phyloP scores from a whole-genome alignment of 768 basidiomycete genomes.

The Tylopilus sp. region DNA sequence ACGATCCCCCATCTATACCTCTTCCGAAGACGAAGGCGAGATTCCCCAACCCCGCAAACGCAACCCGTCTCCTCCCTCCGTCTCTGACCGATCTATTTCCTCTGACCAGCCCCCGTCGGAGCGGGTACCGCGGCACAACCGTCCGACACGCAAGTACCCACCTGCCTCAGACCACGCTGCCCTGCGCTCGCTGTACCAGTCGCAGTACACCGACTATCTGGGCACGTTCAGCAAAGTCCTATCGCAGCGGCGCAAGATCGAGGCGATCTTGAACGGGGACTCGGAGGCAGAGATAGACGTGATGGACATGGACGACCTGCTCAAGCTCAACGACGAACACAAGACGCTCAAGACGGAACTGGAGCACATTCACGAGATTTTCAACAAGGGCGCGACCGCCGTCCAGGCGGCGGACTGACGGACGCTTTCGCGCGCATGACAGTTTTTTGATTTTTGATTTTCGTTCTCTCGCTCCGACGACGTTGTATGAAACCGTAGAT shows the following conservation, averaged over 20 bases:
- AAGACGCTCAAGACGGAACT: conserved; percentile 51
- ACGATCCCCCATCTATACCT: conserved; percentile 61
- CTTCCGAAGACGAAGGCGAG: conserved; percentile 60
- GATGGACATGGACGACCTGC: conserved; percentile 51
- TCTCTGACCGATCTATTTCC: conserved; percentile 22
- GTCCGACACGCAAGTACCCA: conserved; percentile 32
- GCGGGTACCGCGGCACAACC: conserved; percentile 19
- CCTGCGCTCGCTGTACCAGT: conserved; percentile 52
- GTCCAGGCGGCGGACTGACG: neutral
- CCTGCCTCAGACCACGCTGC: conserved; percentile 47
- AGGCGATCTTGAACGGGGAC: conserved; percentile 50
- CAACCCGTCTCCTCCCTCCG: conserved; percentile 27
- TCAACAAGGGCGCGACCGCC: conserved; percentile 22
- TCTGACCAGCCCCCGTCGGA: conserved; percentile 18
- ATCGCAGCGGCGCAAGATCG: conserved; percentile 49
- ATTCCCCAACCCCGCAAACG: conserved; percentile 28
- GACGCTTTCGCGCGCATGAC: too few species aligned
- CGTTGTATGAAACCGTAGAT: too few species aligned
- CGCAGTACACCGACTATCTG: conserved; percentile 52
- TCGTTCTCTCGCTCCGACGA: neutral
- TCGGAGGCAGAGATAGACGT: conserved; percentile 55
- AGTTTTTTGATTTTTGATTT: neutral
- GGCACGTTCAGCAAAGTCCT: conserved; percentile 43
- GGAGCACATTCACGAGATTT: conserved; percentile 44
- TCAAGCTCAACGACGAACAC: conserved; percentile 42